Evolutionary conservation across 768 basidiomycete genomes (phyloP).

Genomic region (Suillus alpinus): DNA sequence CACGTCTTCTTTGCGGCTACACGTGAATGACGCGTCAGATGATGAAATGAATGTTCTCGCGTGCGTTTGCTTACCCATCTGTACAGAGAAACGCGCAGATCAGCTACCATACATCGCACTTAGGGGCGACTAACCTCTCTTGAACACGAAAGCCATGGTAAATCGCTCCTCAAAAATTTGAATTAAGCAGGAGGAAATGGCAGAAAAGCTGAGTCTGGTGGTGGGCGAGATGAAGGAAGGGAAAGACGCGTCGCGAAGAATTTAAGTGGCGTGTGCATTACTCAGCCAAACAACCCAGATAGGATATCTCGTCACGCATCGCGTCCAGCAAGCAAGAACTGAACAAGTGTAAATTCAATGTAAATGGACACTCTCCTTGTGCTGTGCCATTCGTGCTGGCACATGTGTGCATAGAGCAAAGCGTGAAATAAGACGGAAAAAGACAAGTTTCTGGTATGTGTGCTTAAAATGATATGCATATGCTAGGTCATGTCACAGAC

Average conservation of each 20-base stretch:
- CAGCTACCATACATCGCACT: constrained; percentile 8
- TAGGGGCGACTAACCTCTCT: constrained; percentile 45
- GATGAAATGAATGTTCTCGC: constrained; percentile 9
- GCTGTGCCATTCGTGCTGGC: not conserved
- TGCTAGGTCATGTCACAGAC: constrained; percentile 20
- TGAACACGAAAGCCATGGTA: constrained; percentile 52
- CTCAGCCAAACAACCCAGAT: constrained; percentile 22
- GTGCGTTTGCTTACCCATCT: constrained; percentile 47
- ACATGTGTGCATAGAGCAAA: not conserved
- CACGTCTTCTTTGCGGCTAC: constrained; percentile 84
- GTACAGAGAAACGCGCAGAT: constrained; percentile 9
- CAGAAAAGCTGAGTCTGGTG: constrained; percentile 11
- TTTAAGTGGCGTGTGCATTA: constrained; percentile 27
- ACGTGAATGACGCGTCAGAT: constrained; percentile 23
- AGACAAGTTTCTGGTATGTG: not conserved
- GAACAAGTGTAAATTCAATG: not conserved
- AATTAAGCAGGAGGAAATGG: constrained; percentile 17
- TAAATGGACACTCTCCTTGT: not conserved
- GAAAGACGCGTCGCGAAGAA: constrained; percentile 25
- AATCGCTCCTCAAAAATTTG: constrained; percentile 4
- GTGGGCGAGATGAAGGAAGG: constrained; percentile 13
- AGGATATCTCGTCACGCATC: not conserved
- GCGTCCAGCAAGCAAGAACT: not conserved
- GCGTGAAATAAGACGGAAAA: not conserved
- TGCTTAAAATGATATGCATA: not conserved